A percentile compares a stretch with the other conserved stretches of the same genome.
phyloP scores from a whole-genome alignment of 2,329 filamentous ascomycete genomes.

The Scedosporium aurantiacum region DNA sequence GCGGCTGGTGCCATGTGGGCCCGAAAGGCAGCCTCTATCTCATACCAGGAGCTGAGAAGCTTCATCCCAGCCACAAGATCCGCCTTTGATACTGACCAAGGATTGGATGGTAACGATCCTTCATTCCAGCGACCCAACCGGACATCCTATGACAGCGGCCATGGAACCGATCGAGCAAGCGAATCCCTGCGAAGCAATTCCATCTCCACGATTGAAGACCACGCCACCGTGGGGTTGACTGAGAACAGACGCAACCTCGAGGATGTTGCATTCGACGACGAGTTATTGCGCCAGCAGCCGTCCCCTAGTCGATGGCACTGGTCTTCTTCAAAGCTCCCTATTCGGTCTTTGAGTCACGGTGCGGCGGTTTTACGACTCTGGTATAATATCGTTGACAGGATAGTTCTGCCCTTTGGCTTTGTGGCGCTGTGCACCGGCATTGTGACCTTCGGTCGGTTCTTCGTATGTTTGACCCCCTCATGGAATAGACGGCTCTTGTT shows the following conservation, averaged over 20 bases:
- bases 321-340: not conserved
- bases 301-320: not conserved
- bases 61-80: constrained; percentile 53
- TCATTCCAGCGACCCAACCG: constrained; percentile 26
- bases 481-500: constrained; percentile 10
- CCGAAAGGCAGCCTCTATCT: not conserved
- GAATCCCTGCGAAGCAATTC: constrained; percentile 56
- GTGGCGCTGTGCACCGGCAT: constrained; percentile 60
- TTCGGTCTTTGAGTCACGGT: constrained; percentile 27
- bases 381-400: constrained; percentile 62
- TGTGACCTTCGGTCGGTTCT: constrained; percentile 70
- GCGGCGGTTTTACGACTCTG: constrained; percentile 36
- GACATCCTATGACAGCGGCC: constrained; percentile 60
- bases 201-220: constrained; percentile 45
- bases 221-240: constrained; percentile 25
- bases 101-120: constrained; percentile 14
- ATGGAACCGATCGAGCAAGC: constrained; percentile 61
- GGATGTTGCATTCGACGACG: constrained; percentile 23
- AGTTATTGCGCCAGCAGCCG: not conserved
- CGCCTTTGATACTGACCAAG: constrained; percentile 41
- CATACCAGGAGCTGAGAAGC: constrained; percentile 17
- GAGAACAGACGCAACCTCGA: constrained; percentile 31
- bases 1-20: constrained; percentile 31
- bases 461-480: constrained; percentile 45
- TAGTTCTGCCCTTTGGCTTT: constrained; percentile 70